Base-by-base conservation (phyloP, 106 monocot genomes). In the Allium fistulosum region DNA sequence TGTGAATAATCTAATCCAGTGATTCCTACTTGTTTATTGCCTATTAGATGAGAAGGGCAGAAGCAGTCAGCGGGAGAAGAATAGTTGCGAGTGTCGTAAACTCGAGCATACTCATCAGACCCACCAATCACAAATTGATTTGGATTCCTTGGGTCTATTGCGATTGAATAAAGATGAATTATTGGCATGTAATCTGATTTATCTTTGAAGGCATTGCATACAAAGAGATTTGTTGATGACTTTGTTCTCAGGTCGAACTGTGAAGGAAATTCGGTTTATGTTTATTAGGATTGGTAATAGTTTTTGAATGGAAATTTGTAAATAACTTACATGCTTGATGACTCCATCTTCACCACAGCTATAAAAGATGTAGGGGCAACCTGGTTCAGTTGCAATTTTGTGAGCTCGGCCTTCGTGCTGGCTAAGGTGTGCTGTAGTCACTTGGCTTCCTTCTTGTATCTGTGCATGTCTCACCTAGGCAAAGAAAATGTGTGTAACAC, bases 1-100 rank as follows among this genome's bases (percentile, higher is more conserved):
- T 86, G 75, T 17, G 97, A 97, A 77, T 82, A 92, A 28, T 86
- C 84, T 78, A 97, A 67, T 7, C 92, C 97, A 48, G 97, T 87
- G 51, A 99, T 90, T 61, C 82, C 89, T 60, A 81, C 75, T 18
- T 62, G 58, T 8, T 60, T 51, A 52, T 77, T 67, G 63, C 74
- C 78, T 26, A 88, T 80, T 58, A 88, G 68, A 76, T 88, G 82
- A 57, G 65, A 55, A 62, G 89, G 89, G 17, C 87, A 89, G 69
- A 90, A 90, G 76, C 73, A 79, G 58, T 87, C 77, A 26, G 67
- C 48, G 1, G 84, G 81, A n/a, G 52, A 10, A 61, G 68, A 68
- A 65, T 74, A 78, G 67, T 85, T 89, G 37, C 92, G 84, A 57
- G 87, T 85, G 63, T 99, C 92, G 67, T 89, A 99, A 12, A 89